phyloP scores from a whole-genome alignment of 352 stramenopile genomes.

The Plasmopara muralis region DNA sequence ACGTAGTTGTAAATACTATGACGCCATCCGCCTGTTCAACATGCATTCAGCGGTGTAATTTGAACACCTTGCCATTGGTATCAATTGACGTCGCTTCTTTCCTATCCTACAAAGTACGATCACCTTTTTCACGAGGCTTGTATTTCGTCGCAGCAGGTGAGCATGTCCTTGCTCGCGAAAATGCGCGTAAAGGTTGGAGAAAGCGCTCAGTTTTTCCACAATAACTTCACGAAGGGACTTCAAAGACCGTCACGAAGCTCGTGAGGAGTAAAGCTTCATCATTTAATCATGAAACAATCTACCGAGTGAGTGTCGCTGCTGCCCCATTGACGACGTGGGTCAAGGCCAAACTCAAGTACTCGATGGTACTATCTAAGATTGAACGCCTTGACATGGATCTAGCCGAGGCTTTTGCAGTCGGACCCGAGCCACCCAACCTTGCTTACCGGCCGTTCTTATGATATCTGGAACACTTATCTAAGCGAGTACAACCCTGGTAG shows the following conservation, averaged over 20 bases:
- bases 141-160: too few species aligned
- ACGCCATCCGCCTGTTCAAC: too few species aligned
- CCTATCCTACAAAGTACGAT: too few species aligned
- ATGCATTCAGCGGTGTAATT: too few species aligned
- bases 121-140: too few species aligned
- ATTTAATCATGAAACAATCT: conserved; percentile 93
- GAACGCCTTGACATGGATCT: conserved; percentile 89
- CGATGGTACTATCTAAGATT: conserved; percentile 95
- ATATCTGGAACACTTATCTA: background rate
- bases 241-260: conserved; percentile 88
- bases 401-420: conserved; percentile 36
- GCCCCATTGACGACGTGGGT: conserved; percentile 93
- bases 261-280: conserved; percentile 89
- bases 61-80: too few species aligned
- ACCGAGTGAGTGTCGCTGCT: conserved; percentile 90
- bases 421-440: background rate
- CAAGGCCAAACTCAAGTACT: conserved; percentile 94
- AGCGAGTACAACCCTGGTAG: background rate
- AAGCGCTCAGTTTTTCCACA: too few species aligned
- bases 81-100: too few species aligned
- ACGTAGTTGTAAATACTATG: too few species aligned
- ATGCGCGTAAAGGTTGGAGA: too few species aligned
- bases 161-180: too few species aligned
- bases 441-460: background rate
- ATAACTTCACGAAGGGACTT: too few species aligned